phyloP scores from a whole-genome alignment of 202 grass and related monocot species.

The Dendrocalamus latiflorus region DNA sequence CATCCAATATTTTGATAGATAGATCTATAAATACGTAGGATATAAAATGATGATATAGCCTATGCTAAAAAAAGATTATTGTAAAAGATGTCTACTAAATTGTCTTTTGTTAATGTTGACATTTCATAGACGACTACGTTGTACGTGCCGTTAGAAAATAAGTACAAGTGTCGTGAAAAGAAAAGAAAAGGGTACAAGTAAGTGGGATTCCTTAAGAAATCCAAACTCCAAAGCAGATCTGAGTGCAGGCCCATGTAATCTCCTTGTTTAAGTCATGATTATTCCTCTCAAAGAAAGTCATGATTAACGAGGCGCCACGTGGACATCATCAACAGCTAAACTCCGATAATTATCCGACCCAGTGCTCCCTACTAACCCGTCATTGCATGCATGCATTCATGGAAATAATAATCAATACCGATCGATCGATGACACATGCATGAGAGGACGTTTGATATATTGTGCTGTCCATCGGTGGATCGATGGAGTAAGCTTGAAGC shows the following conservation, averaged over 20 bases:
- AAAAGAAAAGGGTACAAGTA: not conserved
- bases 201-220: not conserved
- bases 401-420: conserved; percentile 15
- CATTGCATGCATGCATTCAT: conserved; percentile 13
- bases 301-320: not conserved
- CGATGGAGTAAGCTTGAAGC: conserved; percentile 22
- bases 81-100: too few relatives aligned
- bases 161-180: not conserved
- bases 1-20: too few relatives aligned
- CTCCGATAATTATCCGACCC: not conserved
- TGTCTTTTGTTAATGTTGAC: not conserved
- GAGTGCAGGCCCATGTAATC: not conserved
- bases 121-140: too few relatives aligned
- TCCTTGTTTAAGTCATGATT: not conserved
- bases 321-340: not conserved
- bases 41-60: too few relatives aligned
- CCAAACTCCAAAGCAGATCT: not conserved
- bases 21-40: too few relatives aligned
- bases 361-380: conserved; percentile 6
- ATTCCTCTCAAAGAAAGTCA: not conserved
- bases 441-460: conserved; percentile 28
- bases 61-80: too few relatives aligned
- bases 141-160: not conserved
- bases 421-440: not conserved
- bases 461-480: not conserved